These are phyloP conservation scores for Chamaecyparis obtusa DNA, from an alignment of 75 land plant species.

Conservation along the genomic window DNA sequence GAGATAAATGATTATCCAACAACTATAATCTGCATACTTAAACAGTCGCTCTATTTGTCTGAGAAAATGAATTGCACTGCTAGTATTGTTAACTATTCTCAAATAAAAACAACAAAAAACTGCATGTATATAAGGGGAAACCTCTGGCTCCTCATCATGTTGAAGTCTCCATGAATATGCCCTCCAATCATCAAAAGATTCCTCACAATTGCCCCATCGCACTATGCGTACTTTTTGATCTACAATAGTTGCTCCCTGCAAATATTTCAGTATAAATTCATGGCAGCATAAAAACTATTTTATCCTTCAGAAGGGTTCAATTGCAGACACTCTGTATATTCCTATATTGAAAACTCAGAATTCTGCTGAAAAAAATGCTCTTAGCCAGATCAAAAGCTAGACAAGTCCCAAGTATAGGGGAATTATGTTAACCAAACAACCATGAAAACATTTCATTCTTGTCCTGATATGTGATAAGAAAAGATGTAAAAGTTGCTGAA, in stretches of 20 bases:
- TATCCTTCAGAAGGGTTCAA: neutral
- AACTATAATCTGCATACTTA: neutral
- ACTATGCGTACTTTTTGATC: slow-evolving; percentile 77
- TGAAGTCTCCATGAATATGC: slow-evolving; percentile 25
- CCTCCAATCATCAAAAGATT: slow-evolving; percentile 46
- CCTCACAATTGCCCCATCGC: slow-evolving; percentile 58
- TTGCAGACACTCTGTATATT: neutral
- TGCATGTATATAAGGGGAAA: neutral
- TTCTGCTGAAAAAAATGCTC: neutral
- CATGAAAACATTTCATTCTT: neutral
- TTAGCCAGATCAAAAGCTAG: neutral
- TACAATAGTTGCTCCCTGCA: slow-evolving; percentile 83
- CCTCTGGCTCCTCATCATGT: slow-evolving; percentile 24
- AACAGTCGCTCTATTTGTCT: neutral
- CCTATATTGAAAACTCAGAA: neutral
- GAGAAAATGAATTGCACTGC: neutral
- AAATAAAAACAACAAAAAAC: neutral
- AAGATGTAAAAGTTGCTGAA: neutral
- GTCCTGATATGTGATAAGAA: neutral
- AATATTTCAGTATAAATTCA: neutral
- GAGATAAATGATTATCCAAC: neutral
- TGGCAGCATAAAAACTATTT: neutral
- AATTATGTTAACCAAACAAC: neutral
- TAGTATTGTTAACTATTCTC: neutral
- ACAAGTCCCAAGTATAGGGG: neutral